Base-by-base conservation (phyloP, 495 filamentous ascomycete species). In the Podospora bellae-mahoneyi region DNA sequence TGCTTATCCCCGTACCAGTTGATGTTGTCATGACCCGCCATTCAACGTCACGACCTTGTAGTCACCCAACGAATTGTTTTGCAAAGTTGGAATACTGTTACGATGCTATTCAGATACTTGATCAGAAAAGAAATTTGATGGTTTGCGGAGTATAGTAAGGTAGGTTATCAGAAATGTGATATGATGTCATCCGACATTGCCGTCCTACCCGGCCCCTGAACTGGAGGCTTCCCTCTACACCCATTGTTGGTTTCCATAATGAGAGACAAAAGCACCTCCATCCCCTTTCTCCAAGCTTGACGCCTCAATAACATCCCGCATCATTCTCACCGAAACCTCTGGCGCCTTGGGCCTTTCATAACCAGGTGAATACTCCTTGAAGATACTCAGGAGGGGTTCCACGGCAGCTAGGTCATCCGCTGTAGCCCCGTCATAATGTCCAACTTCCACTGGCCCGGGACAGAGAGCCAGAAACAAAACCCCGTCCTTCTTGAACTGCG, bases 201-300 rank as follows among this genome's bases (percentile, higher is more conserved):
- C 13, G 39, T 48, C 2, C 13, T 48, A 48, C 15, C 39, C 39
- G 39, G 2, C 2, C 39, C 6, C 13, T 48, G 39, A 18, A 48
- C 15, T 48, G 2, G 2, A 48, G 9, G 13, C 9, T 13, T 48
- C 39, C 39, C 15, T 13, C 39, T 48, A 48, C 39, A 48, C 39
- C 39, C 39, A 48, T 2, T 48, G 39, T 10, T 48, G 39, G 39
- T 48, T 48, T 1, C 39, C 39, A 48, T 48, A 48, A 16, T 88
- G 86, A 6, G 85, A 87, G 0, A 88, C 44, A 71, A 85, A 86
- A 0, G 78, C 66, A 3, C 87, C 87, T 6, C 78, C 83, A 66
- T 82, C 60, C 2, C 84, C 84, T 53, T 73, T 74, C 63, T 84
- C 81, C 6, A 87, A 74, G 28, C 76, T 84, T 9, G 80, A 73